phyloP scores from a whole-genome alignment of 768 basidiomycete genomes.

The Rhizopogon vulgaris region DNA sequence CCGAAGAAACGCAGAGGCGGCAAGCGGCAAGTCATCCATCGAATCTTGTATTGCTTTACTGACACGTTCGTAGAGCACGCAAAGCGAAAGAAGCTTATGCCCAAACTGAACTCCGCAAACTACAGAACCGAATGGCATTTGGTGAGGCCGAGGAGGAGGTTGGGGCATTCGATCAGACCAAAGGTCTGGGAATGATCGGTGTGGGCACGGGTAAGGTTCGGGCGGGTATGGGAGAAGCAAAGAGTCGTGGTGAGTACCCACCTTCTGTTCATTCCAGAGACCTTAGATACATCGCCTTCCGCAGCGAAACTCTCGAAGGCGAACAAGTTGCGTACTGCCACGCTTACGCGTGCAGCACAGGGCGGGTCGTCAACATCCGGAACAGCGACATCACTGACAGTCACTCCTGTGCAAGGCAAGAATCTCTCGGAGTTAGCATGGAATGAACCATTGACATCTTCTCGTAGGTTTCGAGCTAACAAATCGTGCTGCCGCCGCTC shows the following conservation, averaged over 20 bases:
- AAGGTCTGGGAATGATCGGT: slow-evolving; percentile 97
- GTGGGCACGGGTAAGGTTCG: slow-evolving; percentile 82
- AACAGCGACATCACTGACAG: slow-evolving; percentile 85
- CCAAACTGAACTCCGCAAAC: slow-evolving; percentile 91
- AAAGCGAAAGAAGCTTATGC: slow-evolving; percentile 99
- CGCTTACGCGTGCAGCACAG: slow-evolving; percentile 73
- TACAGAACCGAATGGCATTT: slow-evolving; percentile 95
- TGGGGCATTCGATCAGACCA: slow-evolving; percentile 95
- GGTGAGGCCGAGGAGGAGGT: slow-evolving; percentile 95
- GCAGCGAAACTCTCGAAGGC: slow-evolving; percentile 93
- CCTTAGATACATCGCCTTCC: neutral
- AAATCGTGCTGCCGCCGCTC: slow-evolving; percentile 81
- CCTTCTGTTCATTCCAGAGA: neutral
- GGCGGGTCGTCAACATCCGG: slow-evolving; percentile 55
- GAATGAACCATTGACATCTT: slow-evolving; percentile 10
- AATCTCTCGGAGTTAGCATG: slow-evolving; percentile 1
- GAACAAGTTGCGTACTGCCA: slow-evolving; percentile 85
- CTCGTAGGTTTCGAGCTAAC: slow-evolving; percentile 84
- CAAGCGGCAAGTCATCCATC: slow-evolving; percentile 56
- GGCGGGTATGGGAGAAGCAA: slow-evolving; percentile 80
- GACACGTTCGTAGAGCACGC: slow-evolving; percentile 56
- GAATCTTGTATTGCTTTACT: neutral
- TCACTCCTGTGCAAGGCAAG: slow-evolving; percentile 92
- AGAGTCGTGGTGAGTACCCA: slow-evolving; percentile 71
- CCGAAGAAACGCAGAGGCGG: slow-evolving; percentile 95